Percentiles rank a stretch among this genome's conserved stretches.
Evolutionary conservation across 2,329 filamentous ascomycete genomes (phyloP).

Genomic region (Bipolaris zeicola): DNA sequence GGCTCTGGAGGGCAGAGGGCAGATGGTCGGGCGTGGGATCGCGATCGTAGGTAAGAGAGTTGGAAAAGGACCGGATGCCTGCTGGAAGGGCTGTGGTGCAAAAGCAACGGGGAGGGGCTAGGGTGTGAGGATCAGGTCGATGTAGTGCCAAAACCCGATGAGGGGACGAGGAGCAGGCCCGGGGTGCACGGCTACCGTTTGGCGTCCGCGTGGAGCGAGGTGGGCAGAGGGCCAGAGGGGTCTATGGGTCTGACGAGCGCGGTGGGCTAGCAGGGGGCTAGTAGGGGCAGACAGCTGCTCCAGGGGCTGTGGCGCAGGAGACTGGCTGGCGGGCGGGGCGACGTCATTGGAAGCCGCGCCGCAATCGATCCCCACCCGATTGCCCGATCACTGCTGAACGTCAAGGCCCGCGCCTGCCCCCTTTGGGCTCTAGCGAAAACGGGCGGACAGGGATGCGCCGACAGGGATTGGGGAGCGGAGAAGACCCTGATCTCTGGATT

Average conservation of each 20-base stretch:
- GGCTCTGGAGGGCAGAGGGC: background rate
- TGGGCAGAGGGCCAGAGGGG: conserved; percentile 13
- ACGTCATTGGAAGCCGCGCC: conserved; percentile 18
- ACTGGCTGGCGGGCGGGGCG: conserved; percentile 7
- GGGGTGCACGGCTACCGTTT: conserved; percentile 20
- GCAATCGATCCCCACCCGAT: conserved; percentile 21
- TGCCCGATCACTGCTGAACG: conserved; percentile 22
- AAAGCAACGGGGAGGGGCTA: conserved; percentile 9
- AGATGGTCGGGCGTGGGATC: background rate
- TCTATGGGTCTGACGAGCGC: background rate
- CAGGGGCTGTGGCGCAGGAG: conserved; percentile 25
- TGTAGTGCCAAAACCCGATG: conserved; percentile 23
- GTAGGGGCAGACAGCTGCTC: background rate
- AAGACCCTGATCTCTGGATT: conserved; percentile 32
- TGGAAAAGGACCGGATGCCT: conserved; percentile 9
- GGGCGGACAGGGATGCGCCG: conserved; percentile 10
- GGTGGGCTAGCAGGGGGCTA: background rate
- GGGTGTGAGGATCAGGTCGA: conserved; percentile 14
- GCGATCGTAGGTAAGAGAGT: background rate
- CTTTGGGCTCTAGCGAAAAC: background rate
- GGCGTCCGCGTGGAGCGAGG: conserved; percentile 15
- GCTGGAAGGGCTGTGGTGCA: background rate
- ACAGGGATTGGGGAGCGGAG: conserved; percentile 13
- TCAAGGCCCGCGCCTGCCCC: conserved; percentile 9
- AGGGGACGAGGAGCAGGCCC: background rate